These are phyloP conservation scores for Silene latifolia DNA, from an alignment of 148 eudicot genomes.

Conservation along the genomic window DNA sequence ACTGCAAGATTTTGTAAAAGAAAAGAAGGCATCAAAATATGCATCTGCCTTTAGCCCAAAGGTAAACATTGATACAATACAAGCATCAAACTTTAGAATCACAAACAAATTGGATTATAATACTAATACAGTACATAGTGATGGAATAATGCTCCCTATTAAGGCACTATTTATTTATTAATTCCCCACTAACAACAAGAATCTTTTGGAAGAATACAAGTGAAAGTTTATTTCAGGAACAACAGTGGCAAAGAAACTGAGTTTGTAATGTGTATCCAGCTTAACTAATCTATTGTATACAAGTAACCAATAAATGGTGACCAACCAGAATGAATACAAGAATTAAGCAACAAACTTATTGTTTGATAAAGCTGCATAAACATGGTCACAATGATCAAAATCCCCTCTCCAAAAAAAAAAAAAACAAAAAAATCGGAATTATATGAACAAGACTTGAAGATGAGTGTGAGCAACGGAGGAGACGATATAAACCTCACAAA, in stretches of 20 bases:
- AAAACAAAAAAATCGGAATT: slow-evolving; percentile 4
- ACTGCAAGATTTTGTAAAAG: background rate
- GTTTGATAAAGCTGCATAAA: slow-evolving; percentile 11
- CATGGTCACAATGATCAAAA: slow-evolving; percentile 15
- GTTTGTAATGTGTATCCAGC: background rate
- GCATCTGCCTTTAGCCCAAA: background rate
- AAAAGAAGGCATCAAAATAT: background rate
- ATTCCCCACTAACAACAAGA: background rate
- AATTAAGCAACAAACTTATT: slow-evolving; percentile 12
- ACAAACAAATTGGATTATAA: background rate
- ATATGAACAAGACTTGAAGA: slow-evolving; percentile 16
- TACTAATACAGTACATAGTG: background rate
- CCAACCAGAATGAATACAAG: slow-evolving; percentile 15
- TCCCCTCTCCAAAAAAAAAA: background rate
- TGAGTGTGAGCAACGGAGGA: slow-evolving; percentile 15
- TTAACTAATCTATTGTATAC: background rate
- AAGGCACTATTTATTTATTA: background rate
- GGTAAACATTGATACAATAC: background rate
- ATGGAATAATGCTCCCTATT: background rate
- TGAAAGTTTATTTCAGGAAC: background rate
- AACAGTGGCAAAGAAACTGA: background rate
- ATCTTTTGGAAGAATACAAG: background rate
- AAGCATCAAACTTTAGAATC: background rate
- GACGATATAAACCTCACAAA: background rate
- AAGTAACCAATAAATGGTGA: background rate